A percentile compares a stretch with the other conserved stretches of the same genome.
Evolutionary conservation across 108 stramenopile genomes (phyloP).

Genomic region (Aurantiochytrium sp.): DNA sequence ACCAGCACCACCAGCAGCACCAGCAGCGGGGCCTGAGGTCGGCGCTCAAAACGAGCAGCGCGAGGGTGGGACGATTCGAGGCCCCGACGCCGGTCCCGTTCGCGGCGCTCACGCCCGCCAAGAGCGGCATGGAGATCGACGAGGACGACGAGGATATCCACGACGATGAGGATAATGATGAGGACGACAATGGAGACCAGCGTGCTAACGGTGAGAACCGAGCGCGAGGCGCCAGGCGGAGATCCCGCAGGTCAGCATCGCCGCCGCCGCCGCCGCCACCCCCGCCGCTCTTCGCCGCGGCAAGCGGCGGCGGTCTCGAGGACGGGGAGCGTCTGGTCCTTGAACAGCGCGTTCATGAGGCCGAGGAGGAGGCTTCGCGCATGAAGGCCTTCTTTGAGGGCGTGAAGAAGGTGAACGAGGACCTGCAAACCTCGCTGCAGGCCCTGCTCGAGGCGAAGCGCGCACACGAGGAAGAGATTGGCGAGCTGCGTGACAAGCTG

Average conservation of each 20-base stretch:
- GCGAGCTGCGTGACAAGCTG: not conserved
- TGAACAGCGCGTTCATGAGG: not conserved
- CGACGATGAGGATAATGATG: not conserved
- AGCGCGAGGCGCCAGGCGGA: no score
- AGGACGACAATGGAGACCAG: no score
- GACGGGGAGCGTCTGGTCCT: not conserved
- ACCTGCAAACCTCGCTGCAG: not conserved
- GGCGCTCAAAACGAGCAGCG: not conserved
- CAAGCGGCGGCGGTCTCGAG: not conserved
- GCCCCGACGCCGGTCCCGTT: not conserved
- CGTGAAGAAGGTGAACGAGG: constrained; percentile 13
- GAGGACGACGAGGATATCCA: not conserved
- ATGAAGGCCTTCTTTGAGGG: constrained; percentile 8
- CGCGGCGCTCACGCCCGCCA: not conserved
- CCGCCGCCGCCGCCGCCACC: not conserved
- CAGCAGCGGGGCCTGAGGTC: not conserved
- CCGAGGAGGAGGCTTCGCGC: not conserved
- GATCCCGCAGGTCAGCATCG: no score
- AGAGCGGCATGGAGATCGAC: not conserved
- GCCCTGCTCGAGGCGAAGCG: not conserved
- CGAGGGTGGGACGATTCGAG: not conserved
- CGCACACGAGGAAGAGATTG: not conserved
- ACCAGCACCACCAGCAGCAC: not conserved
- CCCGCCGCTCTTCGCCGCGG: not conserved
- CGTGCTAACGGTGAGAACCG: no score